These are phyloP conservation scores for Alternaria sp. DNA, from an alignment of 2,329 filamentous ascomycete species.

Conservation along the genomic window DNA sequence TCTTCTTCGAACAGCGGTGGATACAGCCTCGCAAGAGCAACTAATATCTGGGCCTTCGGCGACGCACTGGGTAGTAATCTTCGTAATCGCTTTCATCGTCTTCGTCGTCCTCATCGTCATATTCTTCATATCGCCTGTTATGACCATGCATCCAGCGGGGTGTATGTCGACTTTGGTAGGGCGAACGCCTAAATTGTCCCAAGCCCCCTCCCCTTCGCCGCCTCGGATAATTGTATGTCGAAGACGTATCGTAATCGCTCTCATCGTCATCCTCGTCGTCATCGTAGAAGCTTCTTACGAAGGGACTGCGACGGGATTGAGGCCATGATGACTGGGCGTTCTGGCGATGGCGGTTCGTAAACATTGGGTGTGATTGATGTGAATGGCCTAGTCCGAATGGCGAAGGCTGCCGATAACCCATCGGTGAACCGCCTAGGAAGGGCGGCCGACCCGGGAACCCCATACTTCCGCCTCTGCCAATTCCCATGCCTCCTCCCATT, in stretches of 20 bases:
- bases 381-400: background rate
- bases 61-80: background rate
- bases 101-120: constrained; percentile 15
- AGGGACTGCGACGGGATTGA: background rate
- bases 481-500: background rate
- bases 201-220: background rate
- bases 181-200: background rate
- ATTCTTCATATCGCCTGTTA: constrained; percentile 15
- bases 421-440: background rate
- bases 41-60: background rate
- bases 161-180: background rate
- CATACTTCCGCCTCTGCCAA: background rate
- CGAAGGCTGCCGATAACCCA: background rate
- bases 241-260: constrained; percentile 10
- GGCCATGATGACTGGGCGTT: constrained; percentile 6
- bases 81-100: constrained; percentile 5
- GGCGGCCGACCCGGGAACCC: background rate
- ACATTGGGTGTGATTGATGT: background rate
- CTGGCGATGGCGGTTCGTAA: background rate
- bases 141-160: constrained; percentile 3
- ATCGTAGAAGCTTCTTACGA: background rate
- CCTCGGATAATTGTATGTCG: background rate
- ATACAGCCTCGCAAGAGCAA: background rate
- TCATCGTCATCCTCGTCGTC: constrained; percentile 16
- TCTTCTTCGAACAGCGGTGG: background rate